Percentiles rank a stretch among this genome's conserved stretches.
These are phyloP conservation scores for Globisporangium spiculum DNA, from an alignment of 352 stramenopile species.

Conservation along the genomic window DNA sequence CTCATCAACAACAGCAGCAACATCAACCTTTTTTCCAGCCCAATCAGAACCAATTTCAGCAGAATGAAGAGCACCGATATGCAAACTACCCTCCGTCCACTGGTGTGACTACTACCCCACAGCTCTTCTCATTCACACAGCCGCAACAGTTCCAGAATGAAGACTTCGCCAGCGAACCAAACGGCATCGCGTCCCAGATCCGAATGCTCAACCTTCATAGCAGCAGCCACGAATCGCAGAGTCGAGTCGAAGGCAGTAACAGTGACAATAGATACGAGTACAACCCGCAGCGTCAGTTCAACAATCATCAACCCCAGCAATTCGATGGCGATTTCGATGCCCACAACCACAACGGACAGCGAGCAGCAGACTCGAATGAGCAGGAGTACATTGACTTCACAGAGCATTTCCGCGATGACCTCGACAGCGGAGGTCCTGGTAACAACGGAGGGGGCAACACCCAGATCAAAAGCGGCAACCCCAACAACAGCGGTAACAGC, in stretches of 20 bases:
- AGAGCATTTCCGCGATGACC: slow-evolving; percentile 40
- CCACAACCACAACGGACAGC: not conserved
- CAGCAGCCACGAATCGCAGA: not conserved
- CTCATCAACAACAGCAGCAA: not conserved
- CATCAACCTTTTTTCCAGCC: slow-evolving; percentile 6
- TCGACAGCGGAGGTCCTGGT: slow-evolving; percentile 16
- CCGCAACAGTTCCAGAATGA: slow-evolving; percentile 6
- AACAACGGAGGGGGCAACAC: slow-evolving; percentile 13
- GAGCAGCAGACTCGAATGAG: slow-evolving; percentile 9
- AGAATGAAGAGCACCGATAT: not conserved
- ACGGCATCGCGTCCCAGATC: slow-evolving; percentile 7
- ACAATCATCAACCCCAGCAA: slow-evolving; percentile 5
- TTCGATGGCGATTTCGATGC: not conserved
- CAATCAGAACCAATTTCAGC: not conserved
- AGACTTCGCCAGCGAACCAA: not conserved
- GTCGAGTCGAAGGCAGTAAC: not conserved
- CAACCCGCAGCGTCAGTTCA: slow-evolving; percentile 22
- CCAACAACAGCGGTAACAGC: slow-evolving; percentile 15
- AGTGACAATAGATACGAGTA: slow-evolving; percentile 26
- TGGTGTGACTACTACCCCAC: not conserved
- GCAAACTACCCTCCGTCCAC: not conserved
- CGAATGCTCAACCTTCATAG: slow-evolving; percentile 3
- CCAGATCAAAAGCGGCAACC: slow-evolving; percentile 15
- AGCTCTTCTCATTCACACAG: slow-evolving; percentile 9
- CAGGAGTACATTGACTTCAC: slow-evolving; percentile 51